Conservation (phyloP, 805 yeast species). For the Torulaspora microellipsoides region DNA sequence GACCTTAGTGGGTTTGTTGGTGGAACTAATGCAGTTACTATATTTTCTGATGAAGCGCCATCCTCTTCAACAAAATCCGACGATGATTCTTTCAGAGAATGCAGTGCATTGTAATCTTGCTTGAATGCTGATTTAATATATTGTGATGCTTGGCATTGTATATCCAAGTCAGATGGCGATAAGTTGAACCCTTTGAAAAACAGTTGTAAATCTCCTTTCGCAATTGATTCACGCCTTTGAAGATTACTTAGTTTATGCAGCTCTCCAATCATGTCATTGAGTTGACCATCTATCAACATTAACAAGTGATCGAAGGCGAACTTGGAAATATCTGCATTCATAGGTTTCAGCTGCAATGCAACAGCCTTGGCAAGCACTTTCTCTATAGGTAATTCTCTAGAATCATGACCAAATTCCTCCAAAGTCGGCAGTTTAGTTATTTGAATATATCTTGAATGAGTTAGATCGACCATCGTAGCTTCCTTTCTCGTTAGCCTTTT, state of each 20-base stretch:
- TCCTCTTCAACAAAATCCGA: constrained; percentile 8
- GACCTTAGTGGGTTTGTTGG: constrained; percentile 38
- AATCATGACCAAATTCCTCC: constrained; percentile 19
- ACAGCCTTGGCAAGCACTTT: constrained; percentile 33
- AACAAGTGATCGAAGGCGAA: constrained; percentile 40
- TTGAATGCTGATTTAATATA: constrained; percentile 15
- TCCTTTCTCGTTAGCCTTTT: too few species aligned
- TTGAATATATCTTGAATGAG: constrained; percentile 12
- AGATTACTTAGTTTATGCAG: constrained; percentile 50
- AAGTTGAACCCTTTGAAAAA: constrained; percentile 43
- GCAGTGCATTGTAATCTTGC: constrained; percentile 11
- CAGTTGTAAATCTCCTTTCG: constrained; percentile 47
- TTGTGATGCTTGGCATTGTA: constrained; percentile 33
- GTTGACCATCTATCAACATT: constrained; percentile 34
- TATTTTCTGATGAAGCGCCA: constrained; percentile 15
- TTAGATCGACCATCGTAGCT: constrained; percentile 2
- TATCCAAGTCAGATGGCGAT: constrained; percentile 37
- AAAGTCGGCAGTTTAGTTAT: constrained; percentile 20
- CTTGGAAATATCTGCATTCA: constrained; percentile 31
- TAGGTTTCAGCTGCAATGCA: constrained; percentile 35
- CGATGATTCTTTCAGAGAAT: constrained; percentile 15
- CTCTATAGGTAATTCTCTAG: constrained; percentile 20
- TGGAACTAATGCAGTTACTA: constrained; percentile 52
- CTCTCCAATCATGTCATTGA: constrained; percentile 38
- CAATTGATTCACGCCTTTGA: constrained; percentile 56